These are phyloP conservation scores for Beauveria sp. DNA, from an alignment of 2,329 filamentous ascomycete genomes.

Conservation along the genomic window DNA sequence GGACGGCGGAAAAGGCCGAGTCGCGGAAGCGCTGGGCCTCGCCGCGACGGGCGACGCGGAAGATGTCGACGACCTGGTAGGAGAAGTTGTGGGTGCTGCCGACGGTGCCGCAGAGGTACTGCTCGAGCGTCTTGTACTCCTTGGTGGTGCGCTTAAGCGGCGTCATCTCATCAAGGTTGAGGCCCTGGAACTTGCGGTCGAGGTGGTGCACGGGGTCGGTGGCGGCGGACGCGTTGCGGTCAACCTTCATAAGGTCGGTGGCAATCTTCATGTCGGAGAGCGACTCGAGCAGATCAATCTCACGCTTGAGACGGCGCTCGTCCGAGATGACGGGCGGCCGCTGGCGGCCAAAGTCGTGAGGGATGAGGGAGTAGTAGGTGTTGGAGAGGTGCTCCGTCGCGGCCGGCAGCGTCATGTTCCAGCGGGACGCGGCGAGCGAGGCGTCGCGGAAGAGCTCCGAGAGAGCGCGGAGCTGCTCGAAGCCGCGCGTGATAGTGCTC, in stretches of 20 bases:
- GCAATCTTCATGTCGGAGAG: conserved; percentile 82
- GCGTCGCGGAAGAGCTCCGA: conserved; percentile 55
- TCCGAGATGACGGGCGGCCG: conserved; percentile 60
- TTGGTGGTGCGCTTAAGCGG: conserved; percentile 47
- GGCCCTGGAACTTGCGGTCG: conserved; percentile 63
- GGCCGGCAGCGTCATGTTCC: conserved; percentile 26
- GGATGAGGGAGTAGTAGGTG: conserved; percentile 72
- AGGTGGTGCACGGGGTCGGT: conserved; percentile 52
- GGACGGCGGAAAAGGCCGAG: conserved; percentile 42
- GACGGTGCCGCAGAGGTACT: conserved; percentile 61
- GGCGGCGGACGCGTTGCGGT: conserved; percentile 33
- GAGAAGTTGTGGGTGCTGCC: conserved; percentile 57
- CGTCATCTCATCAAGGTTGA: conserved; percentile 71
- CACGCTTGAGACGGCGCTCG: conserved; percentile 55
- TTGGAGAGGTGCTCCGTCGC: conserved; percentile 64
- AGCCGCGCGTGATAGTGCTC: conserved; percentile 65
- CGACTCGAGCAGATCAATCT: conserved; percentile 73
- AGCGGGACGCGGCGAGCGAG: conserved; percentile 35
- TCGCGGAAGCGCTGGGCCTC: conserved; percentile 62
- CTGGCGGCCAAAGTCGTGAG: conserved; percentile 69
- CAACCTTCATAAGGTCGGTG: conserved; percentile 65
- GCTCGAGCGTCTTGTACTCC: conserved; percentile 58
- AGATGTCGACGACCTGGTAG: conserved; percentile 65
- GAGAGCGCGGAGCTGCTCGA: conserved; percentile 68
- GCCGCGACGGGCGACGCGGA: conserved; percentile 70